Evolutionary conservation across 768 basidiomycete species (phyloP).

Genomic region (Pilatotrama ljubarskyi): DNA sequence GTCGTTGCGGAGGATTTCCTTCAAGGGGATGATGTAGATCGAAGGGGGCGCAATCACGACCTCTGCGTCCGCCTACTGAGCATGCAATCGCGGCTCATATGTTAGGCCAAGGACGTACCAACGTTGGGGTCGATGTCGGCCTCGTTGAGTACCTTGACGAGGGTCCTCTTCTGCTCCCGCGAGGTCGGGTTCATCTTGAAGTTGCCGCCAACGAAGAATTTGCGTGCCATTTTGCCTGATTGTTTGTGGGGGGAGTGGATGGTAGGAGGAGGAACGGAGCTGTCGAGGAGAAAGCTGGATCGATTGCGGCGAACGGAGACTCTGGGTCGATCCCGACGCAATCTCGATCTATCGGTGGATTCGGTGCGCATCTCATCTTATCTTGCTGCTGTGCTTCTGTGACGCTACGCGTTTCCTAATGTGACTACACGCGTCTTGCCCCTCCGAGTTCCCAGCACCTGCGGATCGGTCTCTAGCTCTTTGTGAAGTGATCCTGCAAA

Average conservation of each 20-base stretch:
- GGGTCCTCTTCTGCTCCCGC: slow-evolving; percentile 57
- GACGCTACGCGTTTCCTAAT: background rate
- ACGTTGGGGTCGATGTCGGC: slow-evolving; percentile 75
- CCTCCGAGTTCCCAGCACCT: no score
- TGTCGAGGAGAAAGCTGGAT: slow-evolving; percentile 1
- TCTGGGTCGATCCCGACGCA: slow-evolving; percentile 14
- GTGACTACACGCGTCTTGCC: background rate
- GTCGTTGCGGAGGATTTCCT: slow-evolving; percentile 59
- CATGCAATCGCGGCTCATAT: background rate
- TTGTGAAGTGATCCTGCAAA: no score
- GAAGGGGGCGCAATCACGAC: slow-evolving; percentile 91
- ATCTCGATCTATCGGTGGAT: background rate
- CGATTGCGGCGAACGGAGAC: background rate
- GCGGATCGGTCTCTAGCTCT: background rate
- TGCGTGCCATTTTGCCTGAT: slow-evolving; percentile 57
- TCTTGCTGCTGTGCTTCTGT: background rate
- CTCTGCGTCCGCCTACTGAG: slow-evolving; percentile 50
- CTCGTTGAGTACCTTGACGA: slow-evolving; percentile 73
- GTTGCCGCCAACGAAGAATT: slow-evolving; percentile 96
- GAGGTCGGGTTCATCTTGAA: slow-evolving; percentile 95
- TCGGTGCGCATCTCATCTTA: slow-evolving; percentile 1
- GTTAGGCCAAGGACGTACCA: slow-evolving; percentile 48
- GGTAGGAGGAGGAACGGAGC: background rate
- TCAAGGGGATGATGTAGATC: slow-evolving; percentile 79
- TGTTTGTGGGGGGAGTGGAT: background rate